phyloP scores from a whole-genome alignment of 176 grass and related monocot species.

The Musa acuminata region DNA sequence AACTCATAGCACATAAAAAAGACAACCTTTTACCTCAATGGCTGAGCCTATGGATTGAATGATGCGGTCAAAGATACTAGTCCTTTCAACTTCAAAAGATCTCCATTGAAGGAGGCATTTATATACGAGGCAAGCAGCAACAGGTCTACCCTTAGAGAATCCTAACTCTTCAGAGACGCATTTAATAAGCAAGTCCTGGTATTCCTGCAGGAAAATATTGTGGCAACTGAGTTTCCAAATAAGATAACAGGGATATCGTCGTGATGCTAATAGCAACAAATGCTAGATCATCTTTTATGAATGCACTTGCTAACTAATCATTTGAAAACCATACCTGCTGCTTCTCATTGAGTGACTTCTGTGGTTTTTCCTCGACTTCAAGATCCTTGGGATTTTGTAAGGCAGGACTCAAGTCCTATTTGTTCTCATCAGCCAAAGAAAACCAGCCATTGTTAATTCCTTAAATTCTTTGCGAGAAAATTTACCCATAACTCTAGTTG shows the following conservation, averaged over 20 bases:
- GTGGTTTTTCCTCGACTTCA: constrained; percentile 88
- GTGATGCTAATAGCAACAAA: constrained; percentile 1
- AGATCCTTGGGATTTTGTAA: constrained; percentile 54
- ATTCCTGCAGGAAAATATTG: constrained; percentile 63
- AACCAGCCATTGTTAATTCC: background rate
- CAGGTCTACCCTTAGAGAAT: constrained; percentile 72
- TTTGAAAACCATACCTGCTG: constrained; percentile 56
- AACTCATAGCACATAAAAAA: background rate
- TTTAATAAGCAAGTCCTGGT: constrained; percentile 87
- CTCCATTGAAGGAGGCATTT: constrained; percentile 97
- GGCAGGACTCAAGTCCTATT: constrained; percentile 54
- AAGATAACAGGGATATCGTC: constrained; percentile 18
- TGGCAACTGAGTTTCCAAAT: constrained; percentile 22
- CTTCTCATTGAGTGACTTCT: constrained; percentile 97
- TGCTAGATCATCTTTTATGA: background rate
- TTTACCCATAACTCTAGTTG: background rate
- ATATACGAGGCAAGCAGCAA: constrained; percentile 92
- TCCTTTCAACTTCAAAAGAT: constrained; percentile 99
- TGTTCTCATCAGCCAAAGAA: constrained; percentile 31
- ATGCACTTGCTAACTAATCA: background rate
- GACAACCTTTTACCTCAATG: constrained; percentile 57
- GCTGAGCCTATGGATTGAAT: constrained; percentile 89
- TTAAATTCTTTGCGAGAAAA: background rate
- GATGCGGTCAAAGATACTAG: constrained; percentile 85
- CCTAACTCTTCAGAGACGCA: constrained; percentile 96